A percentile compares a stretch with the other conserved stretches of the same genome.
phyloP scores from a whole-genome alignment of 495 filamentous ascomycete genomes.

The Podospora pseudoanserina region DNA sequence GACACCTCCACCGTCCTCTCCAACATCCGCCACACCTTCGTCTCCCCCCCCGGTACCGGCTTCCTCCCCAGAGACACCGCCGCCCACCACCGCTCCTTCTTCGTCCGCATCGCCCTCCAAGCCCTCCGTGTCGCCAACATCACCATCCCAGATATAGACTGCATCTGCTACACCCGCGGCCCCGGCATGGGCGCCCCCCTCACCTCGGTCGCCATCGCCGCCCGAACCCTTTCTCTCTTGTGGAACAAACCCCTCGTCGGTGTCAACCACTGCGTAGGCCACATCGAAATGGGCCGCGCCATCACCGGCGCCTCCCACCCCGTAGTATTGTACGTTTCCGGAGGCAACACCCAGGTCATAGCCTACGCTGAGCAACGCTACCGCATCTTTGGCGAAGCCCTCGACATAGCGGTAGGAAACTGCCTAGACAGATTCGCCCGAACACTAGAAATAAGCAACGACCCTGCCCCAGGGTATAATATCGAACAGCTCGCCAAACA shows the following conservation, averaged over 20 bases:
- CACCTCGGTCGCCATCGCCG: constrained; percentile 81
- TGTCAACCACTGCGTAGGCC: constrained; percentile 96
- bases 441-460: constrained; percentile 84
- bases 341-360: constrained; percentile 97
- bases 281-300: constrained; percentile 96
- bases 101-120: constrained; percentile 72
- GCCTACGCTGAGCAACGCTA: constrained; percentile 92
- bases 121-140: constrained; percentile 68
- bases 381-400: constrained; percentile 94
- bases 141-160: constrained; percentile 64
- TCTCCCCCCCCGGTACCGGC: constrained; percentile 85
- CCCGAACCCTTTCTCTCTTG: constrained; percentile 74
- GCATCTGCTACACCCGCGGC: constrained; percentile 92
- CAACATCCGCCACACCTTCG: constrained; percentile 91
- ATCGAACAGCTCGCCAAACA: constrained; percentile 94
- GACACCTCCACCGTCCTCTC: constrained; percentile 69
- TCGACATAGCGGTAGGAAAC: constrained; percentile 97
- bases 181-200: constrained; percentile 96
- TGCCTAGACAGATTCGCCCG: constrained; percentile 95
- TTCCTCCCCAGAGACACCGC: constrained; percentile 97
- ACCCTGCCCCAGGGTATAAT: constrained; percentile 95
- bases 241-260: constrained; percentile 86
- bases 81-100: constrained; percentile 80
- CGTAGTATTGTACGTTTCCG: constrained; percentile 92
- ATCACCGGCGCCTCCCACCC: constrained; percentile 92